Evolutionary conservation across 371 early-diverging fungal species (phyloP).

Genomic region (Umbelopsis sp.): DNA sequence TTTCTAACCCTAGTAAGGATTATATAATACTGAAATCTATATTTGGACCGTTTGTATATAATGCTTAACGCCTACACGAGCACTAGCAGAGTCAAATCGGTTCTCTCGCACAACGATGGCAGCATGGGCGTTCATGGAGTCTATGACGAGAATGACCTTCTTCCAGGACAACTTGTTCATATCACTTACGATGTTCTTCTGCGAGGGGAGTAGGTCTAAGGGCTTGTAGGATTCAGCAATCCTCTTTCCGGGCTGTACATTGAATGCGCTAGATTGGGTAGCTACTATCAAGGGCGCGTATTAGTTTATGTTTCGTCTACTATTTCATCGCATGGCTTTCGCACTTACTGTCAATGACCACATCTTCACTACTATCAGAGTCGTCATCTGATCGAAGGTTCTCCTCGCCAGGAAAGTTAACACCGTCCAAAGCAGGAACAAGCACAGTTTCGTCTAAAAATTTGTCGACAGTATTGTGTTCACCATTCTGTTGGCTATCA

Average conservation of each 20-base stretch:
- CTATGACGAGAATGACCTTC: slow-evolving; percentile 47
- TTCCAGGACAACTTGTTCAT: slow-evolving; percentile 39
- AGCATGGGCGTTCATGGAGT: slow-evolving; percentile 58
- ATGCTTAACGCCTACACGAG: slow-evolving; percentile 49
- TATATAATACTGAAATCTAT: not conserved
- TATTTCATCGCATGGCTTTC: not conserved
- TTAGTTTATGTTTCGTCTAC: not conserved
- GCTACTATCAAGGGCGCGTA: slow-evolving; percentile 3
- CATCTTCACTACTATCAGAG: not conserved
- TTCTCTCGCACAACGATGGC: slow-evolving; percentile 57
- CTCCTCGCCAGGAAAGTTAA: slow-evolving; percentile 17
- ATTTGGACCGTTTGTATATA: slow-evolving; percentile 36
- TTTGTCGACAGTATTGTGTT: not conserved
- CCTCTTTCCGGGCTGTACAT: slow-evolving; percentile 4
- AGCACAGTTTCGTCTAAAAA: slow-evolving; percentile 31
- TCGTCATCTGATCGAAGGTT: not conserved
- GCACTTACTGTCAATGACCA: slow-evolving; percentile 7
- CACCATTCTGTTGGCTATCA: not conserved
- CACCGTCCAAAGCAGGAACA: slow-evolving; percentile 25
- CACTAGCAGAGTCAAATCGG: slow-evolving; percentile 29
- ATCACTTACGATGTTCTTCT: not conserved
- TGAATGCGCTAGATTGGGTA: not conserved
- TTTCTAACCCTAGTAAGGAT: not conserved
- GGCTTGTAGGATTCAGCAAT: slow-evolving; percentile 8
- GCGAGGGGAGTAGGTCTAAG: slow-evolving; percentile 11